Evolutionary conservation across 805 yeast genomes (phyloP), one percentile per base, ranked within the genome.

Genomic region (Candida germanica): DNA sequence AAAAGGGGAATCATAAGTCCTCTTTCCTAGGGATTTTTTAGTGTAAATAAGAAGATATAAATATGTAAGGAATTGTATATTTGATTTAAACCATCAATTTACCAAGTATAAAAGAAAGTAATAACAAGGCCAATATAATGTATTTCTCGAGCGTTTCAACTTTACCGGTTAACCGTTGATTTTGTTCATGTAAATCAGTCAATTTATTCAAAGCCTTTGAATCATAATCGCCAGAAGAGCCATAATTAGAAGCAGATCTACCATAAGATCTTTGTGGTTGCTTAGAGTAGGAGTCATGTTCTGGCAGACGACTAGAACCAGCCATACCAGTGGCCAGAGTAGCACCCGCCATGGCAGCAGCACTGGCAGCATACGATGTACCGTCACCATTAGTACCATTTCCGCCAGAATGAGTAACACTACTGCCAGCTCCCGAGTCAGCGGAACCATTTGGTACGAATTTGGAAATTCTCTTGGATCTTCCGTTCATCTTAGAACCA

Each of bases 31-130:
- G 49, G 1, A 33, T 47, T 20, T 36, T 36, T 12, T 25, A 26
- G 23, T 21, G 28, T 16, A 16, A 17, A 32, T 24, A 17, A 25
- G 9, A 15, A 28, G 16, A 20, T 20, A 20, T 10, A 10, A 25
- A 15, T 27, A 7, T 16, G 6, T 8, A 15, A 27, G n/a, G 13
- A 16, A 14, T n/a, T 7, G 18, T 14, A 27, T 14, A 21, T 28
- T 12, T 9, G 22, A 10, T 13, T 21, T 26, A 80, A 51, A 78
- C 79, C 53, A 82, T 73, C 58, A 79, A 70, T 83, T 87, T 83
- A 36, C 88, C 91, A 43, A 83, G 61, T 75, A 64, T 50, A 79
- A 86, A 56, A 69, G 72, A 60, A 47, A 67, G 49, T 33, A 68
- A 68, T 54, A 56, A 69, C 57, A 60, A 77, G 44, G 47, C 71